phyloP scores from a whole-genome alignment of 2,329 filamentous ascomycete species.

The Chaetomium sp. region DNA sequence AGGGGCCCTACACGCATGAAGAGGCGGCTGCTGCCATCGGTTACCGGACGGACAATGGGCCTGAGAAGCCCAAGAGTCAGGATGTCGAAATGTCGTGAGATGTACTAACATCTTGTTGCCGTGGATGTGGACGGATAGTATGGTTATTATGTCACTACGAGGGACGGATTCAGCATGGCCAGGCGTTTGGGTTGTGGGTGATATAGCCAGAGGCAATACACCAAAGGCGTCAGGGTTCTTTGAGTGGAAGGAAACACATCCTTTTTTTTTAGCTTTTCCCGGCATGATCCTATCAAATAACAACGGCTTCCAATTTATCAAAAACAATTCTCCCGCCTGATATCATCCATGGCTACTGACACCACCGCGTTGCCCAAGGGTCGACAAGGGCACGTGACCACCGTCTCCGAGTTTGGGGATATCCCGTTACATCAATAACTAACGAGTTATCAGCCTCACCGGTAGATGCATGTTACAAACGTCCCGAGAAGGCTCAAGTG shows the following conservation, averaged over 20 bases:
- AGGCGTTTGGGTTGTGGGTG: constrained; percentile 9
- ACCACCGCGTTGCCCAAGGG: too few relatives aligned
- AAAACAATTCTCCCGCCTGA: too few relatives aligned
- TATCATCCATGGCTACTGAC: too few relatives aligned
- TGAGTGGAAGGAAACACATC: background rate
- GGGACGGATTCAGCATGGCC: constrained; percentile 3
- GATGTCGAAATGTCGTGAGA: constrained; percentile 35
- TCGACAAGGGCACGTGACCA: too few relatives aligned
- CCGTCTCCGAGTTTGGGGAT: too few relatives aligned
- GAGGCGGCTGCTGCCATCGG: constrained; percentile 77
- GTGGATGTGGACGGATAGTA: too few relatives aligned
- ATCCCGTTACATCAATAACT: too few relatives aligned
- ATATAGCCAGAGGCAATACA: background rate
- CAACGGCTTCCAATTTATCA: too few relatives aligned
- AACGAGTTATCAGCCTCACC: background rate
- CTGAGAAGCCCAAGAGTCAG: constrained; percentile 37
- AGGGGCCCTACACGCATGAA: constrained; percentile 80
- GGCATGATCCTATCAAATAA: too few relatives aligned
- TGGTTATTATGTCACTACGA: background rate
- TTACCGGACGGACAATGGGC: constrained; percentile 61
- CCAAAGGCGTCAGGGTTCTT: constrained; percentile 1
- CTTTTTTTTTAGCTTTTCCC: background rate
- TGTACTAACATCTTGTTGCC: background rate
- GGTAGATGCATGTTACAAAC: constrained; percentile 3
- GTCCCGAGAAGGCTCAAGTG: too few relatives aligned